phyloP scores from a whole-genome alignment of 495 filamentous ascomycete genomes.

The Bryoglossum gracile region DNA sequence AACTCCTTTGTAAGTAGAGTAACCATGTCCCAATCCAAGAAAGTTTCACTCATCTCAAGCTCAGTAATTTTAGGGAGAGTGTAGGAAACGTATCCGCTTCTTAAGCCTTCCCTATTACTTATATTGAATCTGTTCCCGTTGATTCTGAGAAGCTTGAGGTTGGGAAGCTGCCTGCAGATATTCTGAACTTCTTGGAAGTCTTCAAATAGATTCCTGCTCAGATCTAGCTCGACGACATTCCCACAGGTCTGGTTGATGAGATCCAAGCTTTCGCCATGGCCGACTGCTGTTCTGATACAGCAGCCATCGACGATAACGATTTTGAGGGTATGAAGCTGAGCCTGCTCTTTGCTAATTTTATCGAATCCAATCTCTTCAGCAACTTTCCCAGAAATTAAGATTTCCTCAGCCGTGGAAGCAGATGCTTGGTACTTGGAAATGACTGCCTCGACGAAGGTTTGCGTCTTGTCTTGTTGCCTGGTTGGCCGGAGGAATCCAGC shows the following conservation, averaged over 20 bases:
- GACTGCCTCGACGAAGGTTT: no score
- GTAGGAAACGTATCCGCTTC: no score
- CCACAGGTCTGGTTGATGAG: slow-evolving; percentile 44
- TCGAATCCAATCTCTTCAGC: slow-evolving; percentile 95
- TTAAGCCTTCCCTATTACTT: no score
- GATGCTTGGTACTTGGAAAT: background rate
- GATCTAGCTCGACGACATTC: slow-evolving; percentile 72
- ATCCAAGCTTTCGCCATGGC: slow-evolving; percentile 19
- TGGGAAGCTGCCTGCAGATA: slow-evolving; percentile 60
- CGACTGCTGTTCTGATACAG: slow-evolving; percentile 43
- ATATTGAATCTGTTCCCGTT: slow-evolving; percentile 71
- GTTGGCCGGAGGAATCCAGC: no score
- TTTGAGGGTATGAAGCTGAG: slow-evolving; percentile 66
- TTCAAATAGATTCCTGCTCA: slow-evolving; percentile 78
- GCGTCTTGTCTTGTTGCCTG: no score
- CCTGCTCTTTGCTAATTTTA: slow-evolving; percentile 75
- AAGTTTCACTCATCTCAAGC: slow-evolving; percentile 64
- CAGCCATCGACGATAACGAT: slow-evolving; percentile 77
- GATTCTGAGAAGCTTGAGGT: slow-evolving; percentile 57
- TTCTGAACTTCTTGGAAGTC: slow-evolving; percentile 53
- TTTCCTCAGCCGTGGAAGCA: slow-evolving; percentile 55
- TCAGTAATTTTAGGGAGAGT: slow-evolving; percentile 49
- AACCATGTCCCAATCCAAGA: slow-evolving; percentile 68
- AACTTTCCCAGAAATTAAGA: slow-evolving; percentile 75
- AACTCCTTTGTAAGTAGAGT: slow-evolving; percentile 43